Percentiles rank a stretch among this genome's conserved stretches.
phyloP scores from a whole-genome alignment of 164 flowering plant species.

The Magnolia sinica region DNA sequence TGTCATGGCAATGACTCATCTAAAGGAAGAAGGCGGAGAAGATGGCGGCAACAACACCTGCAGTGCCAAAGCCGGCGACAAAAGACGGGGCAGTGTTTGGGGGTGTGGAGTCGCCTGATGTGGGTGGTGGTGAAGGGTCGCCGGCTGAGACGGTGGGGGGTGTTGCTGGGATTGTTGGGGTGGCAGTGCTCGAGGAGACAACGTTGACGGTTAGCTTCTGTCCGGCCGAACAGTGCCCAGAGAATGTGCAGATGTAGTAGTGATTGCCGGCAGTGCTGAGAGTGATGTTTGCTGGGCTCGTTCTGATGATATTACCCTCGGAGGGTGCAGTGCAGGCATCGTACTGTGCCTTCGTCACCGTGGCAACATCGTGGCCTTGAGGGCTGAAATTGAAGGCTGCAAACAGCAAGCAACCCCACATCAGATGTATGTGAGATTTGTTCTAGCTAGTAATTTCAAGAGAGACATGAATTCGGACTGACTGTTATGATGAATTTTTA shows the following conservation, averaged over 20 bases:
- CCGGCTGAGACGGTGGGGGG: neutral
- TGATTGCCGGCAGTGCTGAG: conserved; percentile 24
- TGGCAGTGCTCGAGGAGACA: neutral
- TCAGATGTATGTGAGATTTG: neutral
- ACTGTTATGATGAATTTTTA: no score
- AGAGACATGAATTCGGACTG: neutral
- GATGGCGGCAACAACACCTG: neutral
- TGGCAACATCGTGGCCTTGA: conserved; percentile 23
- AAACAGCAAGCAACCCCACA: neutral
- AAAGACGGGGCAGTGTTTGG: neutral
- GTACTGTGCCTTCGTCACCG: conserved; percentile 20
- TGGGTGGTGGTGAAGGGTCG: neutral
- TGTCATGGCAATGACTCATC: neutral
- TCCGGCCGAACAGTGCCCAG: conserved; percentile 21
- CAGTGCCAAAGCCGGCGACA: neutral
- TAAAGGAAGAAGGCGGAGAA: neutral
- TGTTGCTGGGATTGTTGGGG: neutral
- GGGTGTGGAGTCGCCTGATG: neutral
- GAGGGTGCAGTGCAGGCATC: conserved; percentile 24
- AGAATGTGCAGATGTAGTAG: conserved; percentile 30
- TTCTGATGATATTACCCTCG: neutral
- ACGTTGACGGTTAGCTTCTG: conserved; percentile 21
- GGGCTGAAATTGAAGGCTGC: conserved; percentile 32
- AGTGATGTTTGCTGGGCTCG: conserved; percentile 20
- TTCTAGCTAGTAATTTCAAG: neutral